Base-by-base conservation (phyloP, 768 basidiomycete species). In the Zangia roseola region DNA sequence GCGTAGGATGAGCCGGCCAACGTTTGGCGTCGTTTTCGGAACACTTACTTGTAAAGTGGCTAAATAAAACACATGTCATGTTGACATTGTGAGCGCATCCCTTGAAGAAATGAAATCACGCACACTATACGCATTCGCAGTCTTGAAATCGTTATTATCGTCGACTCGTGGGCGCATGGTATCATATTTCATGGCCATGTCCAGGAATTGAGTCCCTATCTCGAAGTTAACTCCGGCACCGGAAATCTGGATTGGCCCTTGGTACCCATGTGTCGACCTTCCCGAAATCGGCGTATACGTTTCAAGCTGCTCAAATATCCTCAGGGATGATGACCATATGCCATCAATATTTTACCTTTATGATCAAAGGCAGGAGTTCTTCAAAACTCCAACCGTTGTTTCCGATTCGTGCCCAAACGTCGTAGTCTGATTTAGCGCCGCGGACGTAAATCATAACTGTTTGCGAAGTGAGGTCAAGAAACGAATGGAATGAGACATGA, bases 321-420 rank as follows among this genome's bases (percentile, higher is more conserved):
- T 24, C 33, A 14, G 10, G 12, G 6, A 6, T 2, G 42, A 13
- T 1, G 2, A 4, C 14, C 10, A 30, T 14, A n/a, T 8, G 14
- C 9, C 21, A 44, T 7, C 31, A 16, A 31, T 1, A 16, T 16
- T 14, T 48, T 21, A 79, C 85, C 74, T 84, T 84, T 53, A 70
- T 76, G 26, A 83, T 53, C 14, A 84, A 65, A 0, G 84, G 83
- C 23, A 86, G 75, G 6, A 87, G 59, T 24, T 79, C 69, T 42
- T 72, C 68, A 0, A 80, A 78, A 5, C 81, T 71, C 85, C 85
- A 87, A 2, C 83, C 84, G 1, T 74, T 64, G 58, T 85, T 84
- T 5, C 70, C 71, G 20, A 78, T 62, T 2, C 69, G 59, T 1
- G 36, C 53, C 84, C 84, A 86, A 42, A 80, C 79, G 53, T 87